Evolutionary conservation across 2,329 filamentous ascomycete species (phyloP).

Genomic region (Aspergillus spinulosporus): DNA sequence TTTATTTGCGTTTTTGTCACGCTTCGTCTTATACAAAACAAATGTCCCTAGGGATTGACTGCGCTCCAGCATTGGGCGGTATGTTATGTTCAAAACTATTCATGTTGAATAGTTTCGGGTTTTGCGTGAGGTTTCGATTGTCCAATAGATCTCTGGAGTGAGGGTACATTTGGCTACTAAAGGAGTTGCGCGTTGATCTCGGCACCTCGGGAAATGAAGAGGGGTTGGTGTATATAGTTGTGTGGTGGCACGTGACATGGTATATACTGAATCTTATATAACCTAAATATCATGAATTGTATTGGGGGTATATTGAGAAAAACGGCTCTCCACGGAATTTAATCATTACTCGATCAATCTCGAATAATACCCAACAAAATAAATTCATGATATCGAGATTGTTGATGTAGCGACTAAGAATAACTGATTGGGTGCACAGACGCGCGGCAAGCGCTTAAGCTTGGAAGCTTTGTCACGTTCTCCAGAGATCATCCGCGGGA

Average conservation of each 20-base stretch:
- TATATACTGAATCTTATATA: not conserved
- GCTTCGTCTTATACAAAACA: conserved; percentile 12
- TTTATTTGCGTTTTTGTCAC: conserved; percentile 5
- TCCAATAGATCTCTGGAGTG: conserved; percentile 19
- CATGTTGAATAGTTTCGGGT: conserved; percentile 7
- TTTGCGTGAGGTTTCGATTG: conserved; percentile 8
- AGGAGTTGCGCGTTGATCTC: conserved; percentile 18
- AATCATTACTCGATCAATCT: no score
- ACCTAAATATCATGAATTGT: not conserved
- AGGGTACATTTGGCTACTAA: conserved; percentile 33
- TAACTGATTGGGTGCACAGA: no score
- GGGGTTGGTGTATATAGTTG: conserved; percentile 6
- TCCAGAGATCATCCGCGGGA: conserved; percentile 8
- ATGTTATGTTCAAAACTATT: conserved; percentile 9
- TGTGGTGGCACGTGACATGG: not conserved
- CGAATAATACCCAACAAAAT: no score
- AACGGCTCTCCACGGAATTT: no score
- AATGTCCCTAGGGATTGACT: conserved; percentile 14
- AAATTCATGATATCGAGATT: no score
- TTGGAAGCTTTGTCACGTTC: not conserved
- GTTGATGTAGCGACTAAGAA: no score
- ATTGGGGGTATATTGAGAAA: no score
- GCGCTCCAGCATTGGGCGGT: conserved; percentile 8
- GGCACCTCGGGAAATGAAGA: not conserved
- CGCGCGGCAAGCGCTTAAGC: conserved; percentile 8